Evolutionary conservation across 2,329 filamentous ascomycete genomes (phyloP).

Genomic region (Fonsecaea pedrosoi): DNA sequence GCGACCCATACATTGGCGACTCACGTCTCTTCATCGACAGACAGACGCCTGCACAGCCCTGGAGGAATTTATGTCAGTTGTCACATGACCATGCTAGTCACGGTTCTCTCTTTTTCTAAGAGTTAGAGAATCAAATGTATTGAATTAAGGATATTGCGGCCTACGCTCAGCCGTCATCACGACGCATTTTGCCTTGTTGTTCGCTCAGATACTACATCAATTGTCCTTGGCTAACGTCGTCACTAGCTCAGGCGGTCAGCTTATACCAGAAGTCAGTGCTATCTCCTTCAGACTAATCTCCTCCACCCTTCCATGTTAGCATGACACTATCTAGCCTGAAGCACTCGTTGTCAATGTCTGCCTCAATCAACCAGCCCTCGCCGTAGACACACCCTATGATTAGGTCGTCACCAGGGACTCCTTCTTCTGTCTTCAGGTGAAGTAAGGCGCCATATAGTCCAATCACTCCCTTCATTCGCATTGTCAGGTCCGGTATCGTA

Average conservation of each 20-base stretch:
- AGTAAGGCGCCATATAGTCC: too few species aligned
- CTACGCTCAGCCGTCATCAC: not conserved
- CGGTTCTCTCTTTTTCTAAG: constrained; percentile 15
- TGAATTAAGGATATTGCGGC: too few species aligned
- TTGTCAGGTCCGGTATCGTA: too few species aligned
- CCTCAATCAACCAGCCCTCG: too few species aligned
- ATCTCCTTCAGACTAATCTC: not conserved
- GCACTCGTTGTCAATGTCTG: too few species aligned
- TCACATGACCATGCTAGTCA: too few species aligned
- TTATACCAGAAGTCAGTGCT: constrained; percentile 13
- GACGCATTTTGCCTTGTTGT: constrained; percentile 17
- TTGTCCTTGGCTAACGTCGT: constrained; percentile 17
- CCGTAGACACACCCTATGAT: too few species aligned
- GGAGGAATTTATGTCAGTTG: constrained; percentile 1
- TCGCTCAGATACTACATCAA: constrained; percentile 19
- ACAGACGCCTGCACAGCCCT: constrained; percentile 6
- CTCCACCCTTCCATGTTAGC: constrained; percentile 7
- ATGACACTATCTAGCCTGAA: not conserved
- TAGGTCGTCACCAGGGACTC: too few species aligned
- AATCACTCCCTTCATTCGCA: too few species aligned
- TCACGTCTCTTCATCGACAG: constrained; percentile 6
- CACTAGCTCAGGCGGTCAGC: constrained; percentile 18
- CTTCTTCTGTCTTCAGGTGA: too few species aligned
- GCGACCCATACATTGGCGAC: constrained; percentile 15
- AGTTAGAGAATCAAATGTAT: not conserved